These are phyloP conservation scores for Saccharum hybrid DNA, from an alignment of 202 grass and related monocot species.

Conservation along the genomic window DNA sequence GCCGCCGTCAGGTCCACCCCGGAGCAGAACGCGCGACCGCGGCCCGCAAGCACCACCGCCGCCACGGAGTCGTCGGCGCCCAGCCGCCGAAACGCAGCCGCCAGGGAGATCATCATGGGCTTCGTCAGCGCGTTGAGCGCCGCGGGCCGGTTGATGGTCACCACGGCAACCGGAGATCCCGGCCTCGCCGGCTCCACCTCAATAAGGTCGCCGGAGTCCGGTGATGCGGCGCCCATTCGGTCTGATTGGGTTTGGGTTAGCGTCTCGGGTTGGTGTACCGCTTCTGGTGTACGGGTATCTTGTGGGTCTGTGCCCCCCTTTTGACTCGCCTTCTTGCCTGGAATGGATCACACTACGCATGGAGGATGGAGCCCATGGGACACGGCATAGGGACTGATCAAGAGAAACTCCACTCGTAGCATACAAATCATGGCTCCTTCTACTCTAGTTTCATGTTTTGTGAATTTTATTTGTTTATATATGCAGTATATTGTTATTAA, in stretches of 20 bases:
- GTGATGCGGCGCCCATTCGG: conserved; percentile 31
- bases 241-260: not conserved
- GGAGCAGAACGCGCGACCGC: conserved; percentile 86
- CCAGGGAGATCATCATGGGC: conserved; percentile 73
- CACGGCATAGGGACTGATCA: too few species aligned
- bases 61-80: conserved; percentile 63
- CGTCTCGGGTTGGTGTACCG: conserved; percentile 34
- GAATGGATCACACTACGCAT: too few species aligned
- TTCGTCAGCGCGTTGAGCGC: conserved; percentile 92
- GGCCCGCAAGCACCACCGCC: conserved; percentile 70
- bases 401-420: too few species aligned
- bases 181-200: conserved; percentile 53
- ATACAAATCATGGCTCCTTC: too few species aligned
- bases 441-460: too few species aligned
- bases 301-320: not conserved
- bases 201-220: conserved; percentile 63
- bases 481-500: too few species aligned
- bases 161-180: conserved; percentile 63
- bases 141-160: conserved; percentile 86
- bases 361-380: too few species aligned
- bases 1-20: conserved; percentile 84
- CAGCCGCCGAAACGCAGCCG: conserved; percentile 61
- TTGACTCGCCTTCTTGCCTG: not conserved
- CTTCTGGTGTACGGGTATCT: not conserved
- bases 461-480: too few species aligned